Conservation (phyloP, 768 basidiomycete genomes). For the Tubosaeta sp. region DNA sequence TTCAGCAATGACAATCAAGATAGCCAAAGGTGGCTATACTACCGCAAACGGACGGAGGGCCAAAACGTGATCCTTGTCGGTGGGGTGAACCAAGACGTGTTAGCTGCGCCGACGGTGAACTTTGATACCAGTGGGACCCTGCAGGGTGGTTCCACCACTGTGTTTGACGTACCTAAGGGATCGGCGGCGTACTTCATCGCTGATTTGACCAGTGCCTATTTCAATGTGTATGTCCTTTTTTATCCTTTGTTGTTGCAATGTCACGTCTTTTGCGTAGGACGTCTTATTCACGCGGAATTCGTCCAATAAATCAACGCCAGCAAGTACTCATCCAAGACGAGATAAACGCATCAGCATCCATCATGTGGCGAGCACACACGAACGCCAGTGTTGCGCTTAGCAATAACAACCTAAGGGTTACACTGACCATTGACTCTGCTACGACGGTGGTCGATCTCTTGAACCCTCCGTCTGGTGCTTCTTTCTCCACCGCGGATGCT, state of each 20-base stretch:
- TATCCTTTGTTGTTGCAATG: not conserved
- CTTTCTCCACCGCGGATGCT: constrained; percentile 54
- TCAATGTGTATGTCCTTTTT: constrained; percentile 51
- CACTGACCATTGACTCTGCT: constrained; percentile 65
- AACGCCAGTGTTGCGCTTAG: constrained; percentile 76
- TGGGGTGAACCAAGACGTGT: constrained; percentile 75
- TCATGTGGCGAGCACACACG: constrained; percentile 95
- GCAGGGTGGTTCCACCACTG: constrained; percentile 87
- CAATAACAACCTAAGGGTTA: constrained; percentile 61
- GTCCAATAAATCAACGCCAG: constrained; percentile 73
- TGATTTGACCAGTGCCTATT: constrained; percentile 76
- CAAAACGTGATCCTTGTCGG: constrained; percentile 90
- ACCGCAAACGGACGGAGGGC: constrained; percentile 94
- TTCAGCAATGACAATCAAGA: constrained; percentile 72
- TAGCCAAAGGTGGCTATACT: constrained; percentile 82
- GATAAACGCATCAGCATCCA: constrained; percentile 49
- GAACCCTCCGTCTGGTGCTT: constrained; percentile 60
- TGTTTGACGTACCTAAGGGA: constrained; percentile 51
- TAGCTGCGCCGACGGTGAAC: constrained; percentile 53
- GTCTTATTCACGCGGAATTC: constrained; percentile 80
- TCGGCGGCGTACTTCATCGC: constrained; percentile 83
- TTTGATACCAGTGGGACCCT: constrained; percentile 51
- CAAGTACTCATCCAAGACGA: constrained; percentile 96
- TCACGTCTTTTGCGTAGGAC: constrained; percentile 39
- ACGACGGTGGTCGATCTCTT: constrained; percentile 64